Percentiles rank a stretch among this genome's conserved stretches.
Conservation (phyloP, 257 asterid species). For the Eucommia ulmoides region DNA sequence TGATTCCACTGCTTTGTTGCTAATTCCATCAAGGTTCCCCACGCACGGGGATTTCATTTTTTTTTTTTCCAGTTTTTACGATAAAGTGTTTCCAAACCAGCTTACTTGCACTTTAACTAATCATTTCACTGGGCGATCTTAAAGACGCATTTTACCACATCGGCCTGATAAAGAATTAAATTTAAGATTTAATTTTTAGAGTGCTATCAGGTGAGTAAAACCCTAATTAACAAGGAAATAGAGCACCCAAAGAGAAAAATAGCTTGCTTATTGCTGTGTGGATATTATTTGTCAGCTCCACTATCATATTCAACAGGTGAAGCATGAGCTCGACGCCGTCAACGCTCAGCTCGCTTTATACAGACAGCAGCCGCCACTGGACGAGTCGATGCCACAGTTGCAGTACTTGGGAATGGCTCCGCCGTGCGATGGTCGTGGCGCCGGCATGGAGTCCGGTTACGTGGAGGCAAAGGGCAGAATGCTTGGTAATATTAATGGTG, state of each 20-base stretch:
- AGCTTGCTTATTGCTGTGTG: conserved; percentile 56
- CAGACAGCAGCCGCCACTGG: conserved; percentile 24
- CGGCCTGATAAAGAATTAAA: too few species aligned
- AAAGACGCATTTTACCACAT: too few species aligned
- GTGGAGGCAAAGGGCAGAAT: conserved; percentile 47
- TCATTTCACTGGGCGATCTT: too few species aligned
- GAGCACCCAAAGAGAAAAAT: too few species aligned
- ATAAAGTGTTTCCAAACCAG: too few species aligned
- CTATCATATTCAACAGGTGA: conserved; percentile 34
- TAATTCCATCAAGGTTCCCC: too few species aligned
- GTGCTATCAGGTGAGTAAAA: too few species aligned
- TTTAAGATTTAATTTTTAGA: too few species aligned
- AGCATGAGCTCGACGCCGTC: conserved; percentile 61
- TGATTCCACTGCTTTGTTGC: too few species aligned
- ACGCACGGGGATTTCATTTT: too few species aligned
- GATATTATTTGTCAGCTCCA: conserved; percentile 40
- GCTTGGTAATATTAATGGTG: conserved; percentile 8
- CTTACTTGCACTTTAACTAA: too few species aligned
- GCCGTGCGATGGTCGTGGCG: conserved; percentile 15
- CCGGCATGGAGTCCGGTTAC: conserved; percentile 15
- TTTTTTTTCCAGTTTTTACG: conserved; percentile 46
- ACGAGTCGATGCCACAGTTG: conserved; percentile 41
- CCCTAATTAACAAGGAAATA: too few species aligned
- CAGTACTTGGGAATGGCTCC: conserved; percentile 47
- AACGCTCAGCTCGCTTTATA: conserved; percentile 45